phyloP scores from a whole-genome alignment of 2,329 filamentous ascomycete species.

The Karstenula rhodostoma region DNA sequence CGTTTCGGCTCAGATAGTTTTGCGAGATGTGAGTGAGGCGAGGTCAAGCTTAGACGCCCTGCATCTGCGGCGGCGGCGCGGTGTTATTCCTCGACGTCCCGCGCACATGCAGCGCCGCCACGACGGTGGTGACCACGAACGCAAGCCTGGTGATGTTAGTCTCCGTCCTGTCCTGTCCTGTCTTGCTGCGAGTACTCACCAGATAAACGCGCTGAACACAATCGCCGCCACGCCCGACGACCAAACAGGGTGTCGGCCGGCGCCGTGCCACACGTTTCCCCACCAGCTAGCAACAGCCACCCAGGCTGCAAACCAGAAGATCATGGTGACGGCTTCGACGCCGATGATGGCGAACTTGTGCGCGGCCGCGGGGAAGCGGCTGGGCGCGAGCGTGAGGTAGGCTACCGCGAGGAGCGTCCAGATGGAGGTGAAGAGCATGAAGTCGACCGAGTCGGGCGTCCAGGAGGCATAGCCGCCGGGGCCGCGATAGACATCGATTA shows the following conservation, averaged over 20 bases:
- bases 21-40: too few species aligned
- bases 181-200: constrained; percentile 58
- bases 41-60: constrained; percentile 34
- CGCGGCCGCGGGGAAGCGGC: constrained; percentile 66
- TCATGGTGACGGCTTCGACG: constrained; percentile 75
- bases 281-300: constrained; percentile 76
- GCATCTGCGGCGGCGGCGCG: constrained; percentile 47
- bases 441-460: constrained; percentile 69
- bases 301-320: constrained; percentile 92
- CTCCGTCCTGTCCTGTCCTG: constrained; percentile 11
- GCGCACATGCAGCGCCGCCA: constrained; percentile 59
- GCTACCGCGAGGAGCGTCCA: constrained; percentile 75
- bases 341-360: constrained; percentile 73
- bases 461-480: constrained; percentile 55
- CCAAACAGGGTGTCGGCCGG: constrained; percentile 61
- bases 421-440: constrained; percentile 80
- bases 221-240: constrained; percentile 68
- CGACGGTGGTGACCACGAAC: constrained; percentile 60
- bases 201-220: constrained; percentile 74
- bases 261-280: constrained; percentile 59
- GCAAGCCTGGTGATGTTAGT: constrained; percentile 51
- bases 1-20: not conserved
- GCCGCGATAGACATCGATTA: constrained; percentile 60
- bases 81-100: constrained; percentile 46
- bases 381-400: constrained; percentile 75